Base-by-base conservation (phyloP, 1,139 yeast species). In the Scheffersomyces cryptocercus region DNA sequence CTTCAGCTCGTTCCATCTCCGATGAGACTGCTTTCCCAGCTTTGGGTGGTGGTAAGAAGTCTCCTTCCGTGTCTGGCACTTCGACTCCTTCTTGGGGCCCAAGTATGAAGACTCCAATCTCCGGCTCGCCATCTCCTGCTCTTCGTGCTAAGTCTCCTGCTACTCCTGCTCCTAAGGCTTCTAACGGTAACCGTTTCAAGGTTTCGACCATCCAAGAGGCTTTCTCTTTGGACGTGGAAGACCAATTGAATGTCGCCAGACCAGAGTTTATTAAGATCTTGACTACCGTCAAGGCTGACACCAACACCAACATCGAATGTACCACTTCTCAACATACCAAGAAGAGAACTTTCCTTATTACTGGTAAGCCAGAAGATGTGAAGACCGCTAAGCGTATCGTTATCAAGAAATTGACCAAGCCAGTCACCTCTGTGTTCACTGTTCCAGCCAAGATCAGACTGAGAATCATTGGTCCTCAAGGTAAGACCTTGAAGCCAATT, bases 381-480 rank as follows among this genome's bases (percentile, higher is more conserved):
- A 77, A 74, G 49, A 69, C 68, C 38, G 97, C 96, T 48, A 85
- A 84, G 65, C 77, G 90, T 50, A 87, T 87, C 53, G 79, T 95
- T 44, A 78, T 87, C 49, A 84, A 82, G 59, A 86, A 82, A 54
- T 77, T 93, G 61, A 84, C 96, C 33, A 85, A 85, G 63, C 91
- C 95, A 38, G 81, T 88, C 43, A 70, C 70, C 12, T 69, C 80
- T 40, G 66, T 74, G 35, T 79, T 93, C 60, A 66, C 74, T 37
- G 81, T 93, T 45, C 98, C 99, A 34, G 79, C 93, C 26, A 80
- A 81, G 54, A 78, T 89, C 43, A 82, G 96, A 64, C 79, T 96
- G 3, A 79, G 81, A 46, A 81, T 95, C 50, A 90, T 95, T 67
- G 99, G 99, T 46, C 79, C 93, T 38, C 88, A 85, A 64, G 99